Evolutionary conservation across 345 rosid genomes (phyloP).

Genomic region (Eucalyptus sp.): DNA sequence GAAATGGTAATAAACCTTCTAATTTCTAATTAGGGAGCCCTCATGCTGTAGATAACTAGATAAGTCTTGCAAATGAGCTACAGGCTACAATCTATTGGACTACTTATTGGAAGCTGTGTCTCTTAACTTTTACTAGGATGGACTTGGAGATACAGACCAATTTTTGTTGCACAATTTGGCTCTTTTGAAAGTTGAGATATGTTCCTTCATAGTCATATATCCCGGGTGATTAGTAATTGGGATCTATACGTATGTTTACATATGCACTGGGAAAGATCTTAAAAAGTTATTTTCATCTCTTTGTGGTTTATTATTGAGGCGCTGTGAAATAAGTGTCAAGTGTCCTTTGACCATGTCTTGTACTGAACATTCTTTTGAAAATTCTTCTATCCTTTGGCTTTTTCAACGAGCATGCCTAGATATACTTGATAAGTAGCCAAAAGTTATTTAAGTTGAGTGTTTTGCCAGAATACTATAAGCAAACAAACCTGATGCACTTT

Average conservation of each 20-base stretch:
- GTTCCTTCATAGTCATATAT: neutral
- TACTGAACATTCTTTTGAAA: neutral
- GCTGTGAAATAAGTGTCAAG: neutral
- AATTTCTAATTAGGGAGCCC: neutral
- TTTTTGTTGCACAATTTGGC: neutral
- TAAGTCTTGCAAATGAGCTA: neutral
- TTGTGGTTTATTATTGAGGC: neutral
- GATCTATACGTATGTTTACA: neutral
- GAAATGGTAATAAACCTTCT: neutral
- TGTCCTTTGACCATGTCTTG: neutral
- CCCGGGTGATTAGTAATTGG: neutral
- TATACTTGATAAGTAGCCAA: neutral
- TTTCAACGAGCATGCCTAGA: neutral
- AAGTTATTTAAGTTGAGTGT: neutral
- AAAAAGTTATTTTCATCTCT: neutral
- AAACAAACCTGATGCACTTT: neutral
- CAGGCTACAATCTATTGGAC: neutral
- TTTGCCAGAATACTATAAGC: neutral
- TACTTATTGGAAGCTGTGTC: neutral
- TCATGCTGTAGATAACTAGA: neutral
- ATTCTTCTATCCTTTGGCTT: neutral
- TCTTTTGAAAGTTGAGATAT: neutral
- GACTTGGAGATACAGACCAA: neutral
- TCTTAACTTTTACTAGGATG: neutral
- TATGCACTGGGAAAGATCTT: neutral